Percentiles rank a stretch among this genome's conserved stretches.
Evolutionary conservation across 139 green algal genomes (phyloP).

Genomic region (Monoraphidium neglectum): DNA sequence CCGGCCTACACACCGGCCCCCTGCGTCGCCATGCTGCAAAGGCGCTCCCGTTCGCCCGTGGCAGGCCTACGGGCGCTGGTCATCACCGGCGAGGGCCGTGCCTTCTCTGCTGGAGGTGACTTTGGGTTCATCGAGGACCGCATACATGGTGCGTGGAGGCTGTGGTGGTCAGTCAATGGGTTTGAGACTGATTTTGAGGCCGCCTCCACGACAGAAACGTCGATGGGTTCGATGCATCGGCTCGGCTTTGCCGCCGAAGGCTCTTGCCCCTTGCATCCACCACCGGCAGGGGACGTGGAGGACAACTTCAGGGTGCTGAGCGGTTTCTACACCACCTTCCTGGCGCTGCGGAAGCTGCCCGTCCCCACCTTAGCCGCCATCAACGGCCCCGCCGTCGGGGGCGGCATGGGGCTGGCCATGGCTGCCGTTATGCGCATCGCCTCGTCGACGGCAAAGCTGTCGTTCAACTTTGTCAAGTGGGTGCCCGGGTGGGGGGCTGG

Average conservation of each 20-base stretch:
- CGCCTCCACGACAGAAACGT: no score
- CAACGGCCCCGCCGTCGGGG: conserved; percentile 32
- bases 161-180: background rate
- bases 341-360: conserved; percentile 22
- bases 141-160: background rate
- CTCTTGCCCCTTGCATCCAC: no score
- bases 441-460: background rate
- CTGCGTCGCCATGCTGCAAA: no score
- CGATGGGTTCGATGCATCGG: no score
- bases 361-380: conserved; percentile 22
- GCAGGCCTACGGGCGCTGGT: conserved; percentile 8
- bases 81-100: conserved; percentile 21
- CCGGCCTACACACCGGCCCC: no score
- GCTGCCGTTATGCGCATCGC: conserved; percentile 19
- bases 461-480: conserved; percentile 24
- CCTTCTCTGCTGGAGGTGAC: conserved; percentile 25
- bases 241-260: no score
- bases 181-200: no score
- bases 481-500: no score
- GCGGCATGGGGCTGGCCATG: conserved; percentile 23
- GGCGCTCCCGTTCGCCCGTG: no score
- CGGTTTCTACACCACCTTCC: conserved; percentile 31
- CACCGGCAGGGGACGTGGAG: background rate
- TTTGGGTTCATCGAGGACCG: conserved; percentile 29
- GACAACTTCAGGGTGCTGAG: background rate